Conservation (phyloP, 805 yeast species). For the Yarrowia keelungensis region DNA sequence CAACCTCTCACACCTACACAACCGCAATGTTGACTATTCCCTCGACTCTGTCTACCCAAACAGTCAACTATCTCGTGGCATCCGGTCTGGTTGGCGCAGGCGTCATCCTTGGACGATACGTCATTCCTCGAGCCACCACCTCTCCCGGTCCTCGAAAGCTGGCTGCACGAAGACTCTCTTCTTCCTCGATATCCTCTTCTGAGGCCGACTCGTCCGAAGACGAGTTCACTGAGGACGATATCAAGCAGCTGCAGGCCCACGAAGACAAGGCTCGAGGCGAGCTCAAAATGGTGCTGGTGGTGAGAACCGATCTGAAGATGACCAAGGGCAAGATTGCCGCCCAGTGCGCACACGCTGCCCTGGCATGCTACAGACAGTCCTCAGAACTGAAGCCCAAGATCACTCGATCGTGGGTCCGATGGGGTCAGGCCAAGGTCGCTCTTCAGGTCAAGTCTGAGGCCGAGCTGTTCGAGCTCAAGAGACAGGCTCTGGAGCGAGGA, state of each 20-base stretch:
- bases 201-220: conserved; percentile 37
- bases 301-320: conserved; percentile 90
- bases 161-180: conserved; percentile 4
- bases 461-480: conserved; percentile 75
- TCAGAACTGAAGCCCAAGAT: conserved; percentile 65
- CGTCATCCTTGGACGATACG: conserved; percentile 29
- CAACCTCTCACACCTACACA: not conserved
- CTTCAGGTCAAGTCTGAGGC: conserved; percentile 68
- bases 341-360: conserved; percentile 97
- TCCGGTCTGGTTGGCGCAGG: conserved; percentile 35
- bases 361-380: conserved; percentile 75
- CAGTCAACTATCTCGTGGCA: conserved; percentile 29
- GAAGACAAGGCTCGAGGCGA: conserved; percentile 35
- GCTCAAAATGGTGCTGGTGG: conserved; percentile 73
- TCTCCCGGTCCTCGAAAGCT: conserved; percentile 15
- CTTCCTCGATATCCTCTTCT: conserved; percentile 31
- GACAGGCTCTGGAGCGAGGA: conserved; percentile 79
- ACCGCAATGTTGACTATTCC: conserved; percentile 22
- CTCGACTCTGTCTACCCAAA: conserved; percentile 21
- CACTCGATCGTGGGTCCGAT: conserved; percentile 75
- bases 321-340: conserved; percentile 96
- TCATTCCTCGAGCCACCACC: conserved; percentile 19
- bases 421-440: conserved; percentile 95
- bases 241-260: conserved; percentile 27
- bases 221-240: conserved; percentile 34